Base-by-base conservation (phyloP, 2,329 filamentous ascomycete genomes). In the Pseudogymnoascus destructans region DNA sequence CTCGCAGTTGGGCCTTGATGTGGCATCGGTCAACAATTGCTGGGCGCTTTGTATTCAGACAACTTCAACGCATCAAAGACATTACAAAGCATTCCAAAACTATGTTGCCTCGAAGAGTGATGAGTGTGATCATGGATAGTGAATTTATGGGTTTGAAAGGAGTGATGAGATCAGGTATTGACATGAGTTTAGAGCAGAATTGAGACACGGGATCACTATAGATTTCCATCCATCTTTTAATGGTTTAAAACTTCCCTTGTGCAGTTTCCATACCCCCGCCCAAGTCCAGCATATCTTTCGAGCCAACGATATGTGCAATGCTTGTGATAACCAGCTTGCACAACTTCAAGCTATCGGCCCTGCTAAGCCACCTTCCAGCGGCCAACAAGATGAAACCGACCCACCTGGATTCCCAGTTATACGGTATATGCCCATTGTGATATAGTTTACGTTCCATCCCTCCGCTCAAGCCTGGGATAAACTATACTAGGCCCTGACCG, bases 11-110 rank as follows among this genome's bases (percentile, higher is more conserved):
- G 54, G 54, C 35, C 54, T 56, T 56, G 54, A 56, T 56, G 54
- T 36, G 35, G 35, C 32, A 36, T 56, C 32, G 54, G 54, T 38
- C 54, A 56, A 56, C 54, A 38, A 56, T 56, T 38, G 54, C 54
- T 56, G 54, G 35, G 54, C 35, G 54, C 54, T 56, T 38, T 56
- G 54, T 56, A 56, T 56, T 56, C 54, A 56, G 54, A 56, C 54
- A 56, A 56, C 54, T 56, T 36, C 54, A 56, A 56, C 54, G 54
- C 54, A 56, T 56, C 54, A 56, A 56, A 56, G 54, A 56, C 54
- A 56, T 56, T 56, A 56, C 54, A 56, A 56, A 38, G 32, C 30
- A 36, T 56, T 56, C 54, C 54, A 56, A 56, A 54, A 56, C 17
- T 36, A 56, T 35, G 54, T 56, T 56, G 32, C 15, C 10, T 35